Evolutionary conservation across 331 rosid species (phyloP).

Genomic region (Malus hybrid): DNA sequence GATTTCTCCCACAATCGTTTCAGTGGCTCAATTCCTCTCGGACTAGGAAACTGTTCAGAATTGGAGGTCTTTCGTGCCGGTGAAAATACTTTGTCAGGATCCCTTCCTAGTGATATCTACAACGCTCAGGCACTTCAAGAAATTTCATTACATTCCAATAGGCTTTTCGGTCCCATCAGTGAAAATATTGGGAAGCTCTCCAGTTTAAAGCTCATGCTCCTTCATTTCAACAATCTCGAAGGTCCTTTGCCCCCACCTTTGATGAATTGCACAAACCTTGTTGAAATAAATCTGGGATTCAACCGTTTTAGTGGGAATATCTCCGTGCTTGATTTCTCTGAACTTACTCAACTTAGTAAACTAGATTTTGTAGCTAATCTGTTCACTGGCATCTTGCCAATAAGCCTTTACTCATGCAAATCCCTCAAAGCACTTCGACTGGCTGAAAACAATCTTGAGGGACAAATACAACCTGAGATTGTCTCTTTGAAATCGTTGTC

Average conservation of each 20-base stretch:
- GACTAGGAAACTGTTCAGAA: neutral
- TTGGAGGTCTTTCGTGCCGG: neutral
- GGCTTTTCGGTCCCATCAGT: neutral
- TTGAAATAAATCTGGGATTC: no score
- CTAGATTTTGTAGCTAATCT: no score
- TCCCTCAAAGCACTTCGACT: neutral
- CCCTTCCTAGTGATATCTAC: no score
- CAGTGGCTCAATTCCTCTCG: neutral
- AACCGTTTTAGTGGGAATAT: no score
- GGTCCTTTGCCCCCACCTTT: no score
- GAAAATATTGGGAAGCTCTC: neutral
- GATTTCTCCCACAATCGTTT: no score
- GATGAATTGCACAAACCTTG: no score
- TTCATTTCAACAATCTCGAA: no score
- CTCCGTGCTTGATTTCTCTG: no score
- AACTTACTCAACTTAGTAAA: no score
- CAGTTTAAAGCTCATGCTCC: no score
- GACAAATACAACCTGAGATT: neutral
- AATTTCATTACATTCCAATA: neutral
- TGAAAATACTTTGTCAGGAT: neutral
- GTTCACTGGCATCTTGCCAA: neutral
- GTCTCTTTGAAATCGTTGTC: neutral
- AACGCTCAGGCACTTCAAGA: no score
- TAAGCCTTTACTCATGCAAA: neutral
- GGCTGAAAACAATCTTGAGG: neutral